Percentiles rank a stretch among this genome's conserved stretches.
These are phyloP conservation scores for Aspergillus japonicus DNA, from an alignment of 2,329 filamentous ascomycete species.

Conservation along the genomic window DNA sequence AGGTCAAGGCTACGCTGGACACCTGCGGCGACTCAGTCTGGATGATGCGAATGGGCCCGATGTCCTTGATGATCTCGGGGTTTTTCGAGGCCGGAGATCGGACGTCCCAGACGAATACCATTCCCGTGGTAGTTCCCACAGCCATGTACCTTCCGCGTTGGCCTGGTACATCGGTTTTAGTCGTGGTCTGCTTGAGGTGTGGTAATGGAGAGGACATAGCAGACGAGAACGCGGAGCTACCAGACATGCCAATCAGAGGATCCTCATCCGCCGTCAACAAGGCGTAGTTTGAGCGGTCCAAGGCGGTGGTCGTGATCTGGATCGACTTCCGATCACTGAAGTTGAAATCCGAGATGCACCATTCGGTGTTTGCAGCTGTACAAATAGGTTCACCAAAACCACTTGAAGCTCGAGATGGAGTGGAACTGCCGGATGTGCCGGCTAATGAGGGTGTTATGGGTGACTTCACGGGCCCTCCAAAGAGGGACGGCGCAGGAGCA, in stretches of 20 bases:
- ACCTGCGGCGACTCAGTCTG: conserved; percentile 88
- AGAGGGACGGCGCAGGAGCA: conserved; percentile 45
- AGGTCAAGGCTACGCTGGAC: conserved; percentile 76
- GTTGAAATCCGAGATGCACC: conserved; percentile 62
- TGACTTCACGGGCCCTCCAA: conserved; percentile 45
- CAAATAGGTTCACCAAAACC: conserved; percentile 33
- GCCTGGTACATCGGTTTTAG: conserved; percentile 69
- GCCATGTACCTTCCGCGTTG: conserved; percentile 78
- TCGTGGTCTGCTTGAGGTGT: conserved; percentile 44
- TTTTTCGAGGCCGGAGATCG: conserved; percentile 62
- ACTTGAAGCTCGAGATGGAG: conserved; percentile 35
- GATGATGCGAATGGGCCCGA: conserved; percentile 75
- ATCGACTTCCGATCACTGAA: conserved; percentile 60
- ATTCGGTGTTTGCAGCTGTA: conserved; percentile 56
- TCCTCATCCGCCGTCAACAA: conserved; percentile 74
- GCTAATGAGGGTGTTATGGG: conserved; percentile 19
- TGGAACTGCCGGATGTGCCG: conserved; percentile 21
- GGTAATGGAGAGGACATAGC: conserved; percentile 55
- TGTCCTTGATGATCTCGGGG: conserved; percentile 54
- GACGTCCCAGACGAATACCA: conserved; percentile 81
- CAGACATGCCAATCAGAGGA: conserved; percentile 62
- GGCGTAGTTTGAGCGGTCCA: conserved; percentile 75
- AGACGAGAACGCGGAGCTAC: conserved; percentile 54
- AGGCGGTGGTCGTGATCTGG: conserved; percentile 66
- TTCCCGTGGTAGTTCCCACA: conserved; percentile 74